Evolutionary conservation across 139 green algal genomes (phyloP).

Genomic region (Chlamydomonas applanata): DNA sequence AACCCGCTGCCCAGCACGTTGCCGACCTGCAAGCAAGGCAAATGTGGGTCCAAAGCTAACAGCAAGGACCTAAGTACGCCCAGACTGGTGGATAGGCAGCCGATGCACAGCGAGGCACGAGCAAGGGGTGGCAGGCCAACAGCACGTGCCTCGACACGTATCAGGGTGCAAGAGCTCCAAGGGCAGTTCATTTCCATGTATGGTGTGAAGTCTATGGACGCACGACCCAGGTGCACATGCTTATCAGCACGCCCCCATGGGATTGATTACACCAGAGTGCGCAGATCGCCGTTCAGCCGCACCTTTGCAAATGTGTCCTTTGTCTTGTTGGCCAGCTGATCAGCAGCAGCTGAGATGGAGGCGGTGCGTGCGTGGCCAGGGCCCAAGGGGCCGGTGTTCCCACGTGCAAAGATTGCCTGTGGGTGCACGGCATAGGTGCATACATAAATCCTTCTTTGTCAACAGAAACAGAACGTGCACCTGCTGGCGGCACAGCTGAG

Average conservation of each 20-base stretch:
- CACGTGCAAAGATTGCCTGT: too few species aligned
- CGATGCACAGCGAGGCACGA: background rate
- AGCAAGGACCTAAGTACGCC: background rate
- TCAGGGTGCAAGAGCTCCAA: too few species aligned
- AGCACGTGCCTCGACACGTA: too few species aligned
- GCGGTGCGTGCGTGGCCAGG: background rate
- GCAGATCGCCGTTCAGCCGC: background rate
- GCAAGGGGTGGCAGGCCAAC: too few species aligned
- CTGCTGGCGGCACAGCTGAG: too few species aligned
- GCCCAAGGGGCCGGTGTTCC: too few species aligned
- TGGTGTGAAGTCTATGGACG: too few species aligned
- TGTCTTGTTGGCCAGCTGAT: constrained; percentile 10
- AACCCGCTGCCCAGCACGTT: constrained; percentile 10
- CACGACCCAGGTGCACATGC: too few species aligned
- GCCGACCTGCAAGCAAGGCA: constrained; percentile 5
- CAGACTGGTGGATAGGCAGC: background rate
- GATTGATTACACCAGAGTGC: background rate
- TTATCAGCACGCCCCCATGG: too few species aligned
- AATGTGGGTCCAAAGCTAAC: background rate
- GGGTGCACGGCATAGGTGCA: too few species aligned
- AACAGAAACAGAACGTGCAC: too few species aligned
- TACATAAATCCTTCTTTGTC: too few species aligned
- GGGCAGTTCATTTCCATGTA: background rate
- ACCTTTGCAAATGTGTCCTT: constrained; percentile 23
- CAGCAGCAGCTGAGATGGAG: constrained; percentile 13